Base-by-base conservation (phyloP, 495 filamentous ascomycete species). In the Aspergillus avenaceus region DNA sequence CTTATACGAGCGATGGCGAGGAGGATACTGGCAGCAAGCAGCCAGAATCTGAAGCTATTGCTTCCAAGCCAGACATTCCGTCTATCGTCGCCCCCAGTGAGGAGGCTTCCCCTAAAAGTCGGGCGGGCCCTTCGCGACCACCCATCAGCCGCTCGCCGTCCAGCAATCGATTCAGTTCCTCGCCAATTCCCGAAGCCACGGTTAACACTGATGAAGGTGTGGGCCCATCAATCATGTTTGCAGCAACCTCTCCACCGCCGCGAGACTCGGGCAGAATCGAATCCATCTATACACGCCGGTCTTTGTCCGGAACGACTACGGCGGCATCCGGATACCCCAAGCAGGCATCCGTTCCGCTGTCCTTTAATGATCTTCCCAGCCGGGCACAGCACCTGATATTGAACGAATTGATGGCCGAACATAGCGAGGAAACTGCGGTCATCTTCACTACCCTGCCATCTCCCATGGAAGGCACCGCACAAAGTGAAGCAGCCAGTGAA, bases 321-420 rank as follows among this genome's bases (percentile, higher is more conserved):
- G 22, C 58, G 22, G 76, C 77, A 26, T 66, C 72, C 8, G 78
- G 79, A 26, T 81, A 71, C 45, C 78, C 78, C 4, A 60, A 66
- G 2, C 77, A 77, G 13, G 80, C 83, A 21, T 75, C 80, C 0
- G 56, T 86, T 14, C 77, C 88, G 5, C 66, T 90, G n/a, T 84
- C 78, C 19, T 93, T 95, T 73, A 93, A 93, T 58, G 87, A 93
- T 60, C 75, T 95, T 0, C 87, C 90, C 0, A 88, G 84, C 52
- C 81, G 86, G 12, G 88, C 87, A 2, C 90, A 90, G 61, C 88
- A 95, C 67, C 69, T 92, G 24, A 93, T 93, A 41, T 59, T 95
- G 21, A 95, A 95, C 60, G 88, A 95, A 62, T 71, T 93, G 45
- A 91, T 95, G 73, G 71, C 73, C 5, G 75, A 79, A 49, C 70